Conservation (phyloP, 1,284 basidiomycete species). For the Fomitopsis betulina region DNA sequence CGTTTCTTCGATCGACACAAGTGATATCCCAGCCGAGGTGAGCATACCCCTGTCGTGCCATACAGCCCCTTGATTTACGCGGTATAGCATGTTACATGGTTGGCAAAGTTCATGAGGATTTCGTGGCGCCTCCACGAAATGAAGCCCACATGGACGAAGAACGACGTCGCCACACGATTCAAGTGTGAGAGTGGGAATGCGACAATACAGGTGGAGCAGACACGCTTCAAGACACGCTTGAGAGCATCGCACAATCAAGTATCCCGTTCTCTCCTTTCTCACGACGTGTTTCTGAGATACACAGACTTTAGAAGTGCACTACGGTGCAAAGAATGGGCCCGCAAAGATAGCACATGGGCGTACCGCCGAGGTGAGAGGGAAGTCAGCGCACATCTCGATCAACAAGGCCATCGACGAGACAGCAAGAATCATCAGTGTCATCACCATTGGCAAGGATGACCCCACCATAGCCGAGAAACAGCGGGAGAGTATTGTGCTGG, state of each 20-base stretch:
- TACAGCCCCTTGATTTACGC: background rate
- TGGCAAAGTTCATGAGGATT: slow-evolving; percentile 17
- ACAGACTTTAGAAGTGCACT: slow-evolving; percentile 5
- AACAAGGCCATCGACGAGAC: slow-evolving; percentile 2
- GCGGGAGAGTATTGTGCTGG: slow-evolving; percentile 7
- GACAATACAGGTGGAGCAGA: slow-evolving; percentile 10
- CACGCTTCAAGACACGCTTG: slow-evolving; percentile 21
- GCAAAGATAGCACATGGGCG: slow-evolving; percentile 4
- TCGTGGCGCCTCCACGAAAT: slow-evolving; percentile 15
- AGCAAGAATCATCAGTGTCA: slow-evolving; percentile 9
- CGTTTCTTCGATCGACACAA: slow-evolving; percentile 5
- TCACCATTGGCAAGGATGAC: slow-evolving; percentile 17
- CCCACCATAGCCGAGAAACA: slow-evolving; percentile 13
- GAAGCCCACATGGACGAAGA: slow-evolving; percentile 22
- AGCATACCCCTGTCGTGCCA: background rate
- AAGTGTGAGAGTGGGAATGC: slow-evolving; percentile 6
- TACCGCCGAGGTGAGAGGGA: slow-evolving; percentile 7
- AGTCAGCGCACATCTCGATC: slow-evolving; percentile 8
- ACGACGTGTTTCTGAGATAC: background rate
- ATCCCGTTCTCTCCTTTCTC: background rate
- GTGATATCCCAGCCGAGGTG: background rate
- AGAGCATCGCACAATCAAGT: slow-evolving; percentile 12
- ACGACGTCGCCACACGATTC: slow-evolving; percentile 18
- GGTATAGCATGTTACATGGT: slow-evolving; percentile 9
- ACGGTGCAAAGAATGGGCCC: background rate